phyloP scores from a whole-genome alignment of 2,329 filamentous ascomycete genomes.

The Ophiostoma piceae region DNA sequence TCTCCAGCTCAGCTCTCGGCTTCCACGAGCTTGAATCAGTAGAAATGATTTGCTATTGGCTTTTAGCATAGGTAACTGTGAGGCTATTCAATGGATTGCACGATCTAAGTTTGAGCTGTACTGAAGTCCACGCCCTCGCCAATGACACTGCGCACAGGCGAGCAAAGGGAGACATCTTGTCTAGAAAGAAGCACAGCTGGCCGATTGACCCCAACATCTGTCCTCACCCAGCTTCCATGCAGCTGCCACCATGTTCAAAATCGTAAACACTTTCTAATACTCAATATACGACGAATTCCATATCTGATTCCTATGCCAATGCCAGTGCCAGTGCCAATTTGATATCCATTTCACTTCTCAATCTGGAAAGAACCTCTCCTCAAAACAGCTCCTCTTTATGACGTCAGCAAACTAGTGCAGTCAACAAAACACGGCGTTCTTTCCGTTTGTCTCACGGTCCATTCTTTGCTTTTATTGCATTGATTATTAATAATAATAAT shows the following conservation, averaged over 20 bases:
- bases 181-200: not conserved
- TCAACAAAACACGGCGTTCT: slow-evolving; percentile 17
- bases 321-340: not conserved
- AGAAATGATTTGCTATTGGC: not conserved
- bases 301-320: not conserved
- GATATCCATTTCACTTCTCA: not conserved
- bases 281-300: not conserved
- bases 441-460: slow-evolving; percentile 17
- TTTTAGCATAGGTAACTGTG: not conserved
- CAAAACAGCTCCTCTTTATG: slow-evolving; percentile 15
- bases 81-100: no score
- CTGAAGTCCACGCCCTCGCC: no score
- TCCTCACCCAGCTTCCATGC: not conserved
- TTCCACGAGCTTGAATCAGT: not conserved
- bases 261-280: not conserved
- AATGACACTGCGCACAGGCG: not conserved
- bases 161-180: not conserved
- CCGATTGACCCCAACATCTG: not conserved
- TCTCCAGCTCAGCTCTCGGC: not conserved
- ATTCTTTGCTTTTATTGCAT: not conserved
- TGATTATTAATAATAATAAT: not conserved
- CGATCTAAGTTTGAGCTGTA: no score
- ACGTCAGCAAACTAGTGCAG: slow-evolving; percentile 19
- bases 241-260: not conserved
- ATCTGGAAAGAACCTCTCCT: not conserved